Evolutionary conservation across 257 asterid species (phyloP), one percentile per base, ranked within the genome.

Genomic region (Datura wrightii): DNA sequence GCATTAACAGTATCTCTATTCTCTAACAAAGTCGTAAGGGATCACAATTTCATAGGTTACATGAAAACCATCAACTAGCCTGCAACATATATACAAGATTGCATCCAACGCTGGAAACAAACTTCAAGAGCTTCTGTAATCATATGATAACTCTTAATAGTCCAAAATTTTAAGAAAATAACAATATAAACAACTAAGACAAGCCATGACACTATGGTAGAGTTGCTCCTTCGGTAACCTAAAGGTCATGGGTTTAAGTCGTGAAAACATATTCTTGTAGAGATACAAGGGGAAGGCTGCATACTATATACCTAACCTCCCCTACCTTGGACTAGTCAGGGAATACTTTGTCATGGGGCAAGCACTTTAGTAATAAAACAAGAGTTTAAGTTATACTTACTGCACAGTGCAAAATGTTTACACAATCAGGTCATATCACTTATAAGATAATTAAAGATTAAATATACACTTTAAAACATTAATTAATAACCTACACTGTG

Each of bases 241-340:
- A 0, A 50, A 50, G 19, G 62, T 24, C 62, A 76, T 8, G 62
- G 1, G 44, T 74, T 74, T 48, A 46, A 74, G 80, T 19, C 42
- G 1, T 1, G 80, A 44, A 46, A 72, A 10, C 58, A 3, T n/a
- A 72, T 56, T 44, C 80, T 11, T 10, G 13, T 48, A 31, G 42
- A 74, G 8, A 74, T 74, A 52, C 13, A 74, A 74, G 42, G 79
- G 19, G 80, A 74, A 48, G 59, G 16, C 59, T 10, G 39, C 19
- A 19, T 9, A 48, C 11, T 11, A 9, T 48, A 46, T 46, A 46
- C 50, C 10, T 6, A 46, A 5, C 50, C 8, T 9, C 53, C 53
- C 53, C 53, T 2, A 48, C 13, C 0, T 48, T 48, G 53, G 13
- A 48, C 53, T 48, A 48, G 53, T 9, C 53, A 48, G 3, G 53